Evolutionary conservation across 176 grass and related monocot species (phyloP).

Genomic region (bread wheat (Triticum aestivum)): DNA sequence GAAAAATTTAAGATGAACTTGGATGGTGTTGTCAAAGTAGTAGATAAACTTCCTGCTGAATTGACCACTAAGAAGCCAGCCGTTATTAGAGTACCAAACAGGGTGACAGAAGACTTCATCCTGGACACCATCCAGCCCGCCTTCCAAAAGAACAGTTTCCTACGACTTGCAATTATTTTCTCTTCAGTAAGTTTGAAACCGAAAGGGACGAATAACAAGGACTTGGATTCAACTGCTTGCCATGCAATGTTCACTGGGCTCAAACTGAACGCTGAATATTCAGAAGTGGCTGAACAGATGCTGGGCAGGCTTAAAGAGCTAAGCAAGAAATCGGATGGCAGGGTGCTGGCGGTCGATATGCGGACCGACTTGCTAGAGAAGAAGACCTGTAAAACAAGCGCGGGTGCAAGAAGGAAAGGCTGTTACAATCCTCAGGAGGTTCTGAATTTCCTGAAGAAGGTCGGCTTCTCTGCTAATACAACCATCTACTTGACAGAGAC

Average conservation of each 20-base stretch:
- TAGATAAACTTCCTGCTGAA: conserved; percentile 56
- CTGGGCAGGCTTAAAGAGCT: conserved; percentile 67
- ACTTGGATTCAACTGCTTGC: conserved; percentile 70
- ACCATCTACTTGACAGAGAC: conserved; percentile 83
- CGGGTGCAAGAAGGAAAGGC: conserved; percentile 54
- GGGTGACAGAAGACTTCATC: conserved; percentile 67
- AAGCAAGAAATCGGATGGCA: conserved; percentile 50
- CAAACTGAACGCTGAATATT: conserved; percentile 59
- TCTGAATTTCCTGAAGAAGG: conserved; percentile 61
- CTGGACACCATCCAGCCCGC: conserved; percentile 55
- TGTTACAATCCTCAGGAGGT: conserved; percentile 71
- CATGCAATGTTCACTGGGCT: conserved; percentile 80
- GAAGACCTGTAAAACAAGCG: conserved; percentile 55
- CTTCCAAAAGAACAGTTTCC: conserved; percentile 70
- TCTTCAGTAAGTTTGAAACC: conserved; percentile 64
- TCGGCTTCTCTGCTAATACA: conserved; percentile 60
- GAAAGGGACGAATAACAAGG: conserved; percentile 48
- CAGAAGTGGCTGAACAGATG: conserved; percentile 62
- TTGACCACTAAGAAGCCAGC: conserved; percentile 56
- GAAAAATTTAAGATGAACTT: conserved; percentile 69
- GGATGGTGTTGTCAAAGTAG: conserved; percentile 64
- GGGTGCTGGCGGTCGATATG: conserved; percentile 59
- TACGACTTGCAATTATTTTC: conserved; percentile 66
- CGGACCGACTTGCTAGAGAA: conserved; percentile 68
- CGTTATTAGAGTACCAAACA: conserved; percentile 72